Conservation (phyloP, 257 asterid species). For the Petunia secreta region DNA sequence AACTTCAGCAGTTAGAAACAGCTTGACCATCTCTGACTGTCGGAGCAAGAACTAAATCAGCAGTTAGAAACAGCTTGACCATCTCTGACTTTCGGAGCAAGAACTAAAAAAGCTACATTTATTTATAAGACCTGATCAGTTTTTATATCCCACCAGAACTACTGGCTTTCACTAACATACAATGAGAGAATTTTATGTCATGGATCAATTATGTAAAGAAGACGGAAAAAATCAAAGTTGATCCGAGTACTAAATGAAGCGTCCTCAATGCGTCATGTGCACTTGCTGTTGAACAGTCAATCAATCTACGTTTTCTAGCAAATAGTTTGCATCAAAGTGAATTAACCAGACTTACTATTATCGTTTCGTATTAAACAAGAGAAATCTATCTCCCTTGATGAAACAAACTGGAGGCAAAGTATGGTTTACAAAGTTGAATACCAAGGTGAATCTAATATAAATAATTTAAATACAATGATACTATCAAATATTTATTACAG, state of each 20-base stretch:
- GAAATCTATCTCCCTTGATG: too few relatives aligned
- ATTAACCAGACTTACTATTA: too few relatives aligned
- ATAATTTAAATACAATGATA: too few relatives aligned
- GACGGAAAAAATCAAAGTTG: background rate
- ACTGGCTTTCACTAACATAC: constrained; percentile 15
- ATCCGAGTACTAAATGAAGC: background rate
- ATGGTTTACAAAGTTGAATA: too few relatives aligned
- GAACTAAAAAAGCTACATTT: constrained; percentile 5
- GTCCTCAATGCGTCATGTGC: too few relatives aligned
- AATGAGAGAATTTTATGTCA: constrained; percentile 5
- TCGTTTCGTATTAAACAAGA: too few relatives aligned
- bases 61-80: background rate
- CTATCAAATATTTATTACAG: too few relatives aligned
- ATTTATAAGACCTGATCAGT: constrained; percentile 5
- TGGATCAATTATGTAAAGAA: constrained; percentile 3
- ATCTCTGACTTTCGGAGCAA: background rate
- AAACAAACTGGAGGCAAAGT: too few relatives aligned
- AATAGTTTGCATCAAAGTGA: too few relatives aligned
- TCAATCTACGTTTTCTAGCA: too few relatives aligned
- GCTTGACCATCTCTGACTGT: background rate
- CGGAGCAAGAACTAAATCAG: background rate
- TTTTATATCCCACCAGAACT: background rate
- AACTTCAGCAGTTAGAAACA: background rate
- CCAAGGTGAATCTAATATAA: too few relatives aligned
- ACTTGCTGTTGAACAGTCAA: too few relatives aligned